Evolutionary conservation across 2,329 filamentous ascomycete species (phyloP).

Genomic region (Diplodia seriata): DNA sequence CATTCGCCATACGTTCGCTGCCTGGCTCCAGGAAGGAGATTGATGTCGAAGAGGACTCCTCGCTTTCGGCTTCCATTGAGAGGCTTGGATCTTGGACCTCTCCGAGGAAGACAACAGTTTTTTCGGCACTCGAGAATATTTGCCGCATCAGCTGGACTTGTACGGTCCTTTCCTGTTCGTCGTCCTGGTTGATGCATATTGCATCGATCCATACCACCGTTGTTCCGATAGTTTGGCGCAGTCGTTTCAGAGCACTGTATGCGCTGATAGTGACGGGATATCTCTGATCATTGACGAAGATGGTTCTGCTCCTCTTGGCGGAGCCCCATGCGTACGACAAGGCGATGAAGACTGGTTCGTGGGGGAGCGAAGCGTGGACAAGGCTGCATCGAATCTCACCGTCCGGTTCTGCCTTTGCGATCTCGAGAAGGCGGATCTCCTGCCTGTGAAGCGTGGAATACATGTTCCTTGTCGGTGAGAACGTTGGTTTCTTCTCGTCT

Average conservation of each 20-base stretch:
- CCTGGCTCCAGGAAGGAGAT: neutral
- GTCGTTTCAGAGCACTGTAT: neutral
- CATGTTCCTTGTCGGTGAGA: too few species aligned
- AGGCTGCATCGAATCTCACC: neutral
- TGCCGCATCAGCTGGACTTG: neutral
- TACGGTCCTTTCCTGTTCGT: neutral
- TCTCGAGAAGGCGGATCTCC: neutral
- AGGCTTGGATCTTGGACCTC: neutral
- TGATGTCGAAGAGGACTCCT: rapidly evolving
- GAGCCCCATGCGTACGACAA: neutral
- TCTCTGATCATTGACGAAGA: neutral
- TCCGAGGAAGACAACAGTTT: neutral
- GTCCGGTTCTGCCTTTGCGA: neutral
- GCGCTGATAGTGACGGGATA: neutral
- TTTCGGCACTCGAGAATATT: neutral
- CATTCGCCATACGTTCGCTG: neutral
- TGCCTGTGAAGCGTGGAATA: neutral
- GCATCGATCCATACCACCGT: neutral
- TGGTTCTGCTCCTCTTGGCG: neutral
- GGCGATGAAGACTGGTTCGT: neutral
- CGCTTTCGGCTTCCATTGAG: neutral
- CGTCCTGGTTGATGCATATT: neutral
- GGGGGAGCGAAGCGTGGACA: neutral
- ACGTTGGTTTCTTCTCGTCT: neutral
- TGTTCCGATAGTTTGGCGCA: neutral